Percentiles rank a stretch among this genome's conserved stretches.
Evolutionary conservation across 768 basidiomycete species (phyloP).

Genomic region (Trametes cubensis): DNA sequence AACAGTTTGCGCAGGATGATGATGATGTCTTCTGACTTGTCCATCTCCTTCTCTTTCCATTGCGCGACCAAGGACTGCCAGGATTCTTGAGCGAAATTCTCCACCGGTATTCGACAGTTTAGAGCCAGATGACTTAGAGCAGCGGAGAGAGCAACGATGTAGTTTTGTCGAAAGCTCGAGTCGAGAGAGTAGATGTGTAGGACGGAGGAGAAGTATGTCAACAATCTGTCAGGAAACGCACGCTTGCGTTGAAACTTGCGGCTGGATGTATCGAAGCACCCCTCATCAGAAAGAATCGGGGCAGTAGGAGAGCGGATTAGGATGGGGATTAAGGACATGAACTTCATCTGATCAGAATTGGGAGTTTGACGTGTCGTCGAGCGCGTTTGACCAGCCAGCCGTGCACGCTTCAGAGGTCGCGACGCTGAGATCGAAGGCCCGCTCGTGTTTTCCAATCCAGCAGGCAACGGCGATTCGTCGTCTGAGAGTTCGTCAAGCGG

Average conservation of each 20-base stretch:
- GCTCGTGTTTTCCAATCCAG: not conserved
- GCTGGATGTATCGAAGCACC: constrained; percentile 5
- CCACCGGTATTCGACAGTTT: constrained; percentile 65
- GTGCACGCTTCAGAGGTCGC: not conserved
- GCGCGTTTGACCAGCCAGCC: not conserved
- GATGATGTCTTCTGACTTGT: constrained; percentile 78
- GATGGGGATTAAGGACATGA: constrained; percentile 62
- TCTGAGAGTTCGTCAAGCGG: constrained; percentile 37
- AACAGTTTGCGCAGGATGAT: constrained; percentile 73
- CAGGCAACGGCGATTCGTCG: constrained; percentile 19
- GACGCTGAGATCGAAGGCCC: not conserved
- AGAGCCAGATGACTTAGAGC: constrained; percentile 76
- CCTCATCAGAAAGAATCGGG: constrained; percentile 51
- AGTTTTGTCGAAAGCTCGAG: constrained; percentile 78
- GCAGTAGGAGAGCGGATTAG: constrained; percentile 60
- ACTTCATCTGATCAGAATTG: constrained; percentile 69
- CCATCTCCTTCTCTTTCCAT: constrained; percentile 79
- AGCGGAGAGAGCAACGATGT: constrained; percentile 67
- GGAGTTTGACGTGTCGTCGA: constrained; percentile 27
- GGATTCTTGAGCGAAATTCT: constrained; percentile 57
- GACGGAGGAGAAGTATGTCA: constrained; percentile 63
- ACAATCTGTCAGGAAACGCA: constrained; percentile 50
- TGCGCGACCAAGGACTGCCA: constrained; percentile 69
- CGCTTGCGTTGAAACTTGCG: too few species aligned
- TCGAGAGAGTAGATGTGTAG: constrained; percentile 69